Conservation (phyloP, 2,329 filamentous ascomycete species). For the Neofusicoccum kwambonambiense region DNA sequence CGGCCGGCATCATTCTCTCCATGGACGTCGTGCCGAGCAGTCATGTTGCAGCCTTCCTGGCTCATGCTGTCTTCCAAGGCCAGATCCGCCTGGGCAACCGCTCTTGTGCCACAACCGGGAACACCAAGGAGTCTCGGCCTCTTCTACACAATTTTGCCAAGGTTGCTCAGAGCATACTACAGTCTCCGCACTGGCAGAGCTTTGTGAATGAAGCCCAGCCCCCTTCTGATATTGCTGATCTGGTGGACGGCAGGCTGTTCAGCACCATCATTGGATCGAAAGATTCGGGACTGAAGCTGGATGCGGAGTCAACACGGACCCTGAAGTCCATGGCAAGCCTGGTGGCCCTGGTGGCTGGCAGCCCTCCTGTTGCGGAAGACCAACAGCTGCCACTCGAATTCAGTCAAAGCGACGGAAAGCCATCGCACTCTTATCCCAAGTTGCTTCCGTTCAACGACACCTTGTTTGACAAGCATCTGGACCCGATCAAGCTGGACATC, state of each 20-base stretch:
- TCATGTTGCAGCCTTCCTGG: background rate
- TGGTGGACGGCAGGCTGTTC: constrained; percentile 56
- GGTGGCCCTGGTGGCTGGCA: background rate
- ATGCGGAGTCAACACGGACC: background rate
- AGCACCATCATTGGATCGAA: constrained; percentile 4
- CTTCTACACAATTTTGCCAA: background rate
- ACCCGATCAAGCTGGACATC: constrained; percentile 41
- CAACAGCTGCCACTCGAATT: background rate
- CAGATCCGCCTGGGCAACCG: background rate
- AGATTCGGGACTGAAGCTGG: background rate
- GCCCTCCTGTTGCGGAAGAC: background rate
- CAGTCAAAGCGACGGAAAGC: background rate
- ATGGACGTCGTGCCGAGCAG: background rate
- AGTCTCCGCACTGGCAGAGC: background rate
- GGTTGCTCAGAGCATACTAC: background rate
- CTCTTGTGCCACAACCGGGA: background rate
- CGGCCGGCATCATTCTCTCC: background rate
- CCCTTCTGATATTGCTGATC: constrained; percentile 47
- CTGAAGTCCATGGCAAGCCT: background rate
- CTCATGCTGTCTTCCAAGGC: background rate
- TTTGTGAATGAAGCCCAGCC: background rate
- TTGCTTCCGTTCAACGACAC: constrained; percentile 49
- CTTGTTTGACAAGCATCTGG: constrained; percentile 49
- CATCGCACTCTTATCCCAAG: background rate
- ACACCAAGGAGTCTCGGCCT: background rate